A percentile compares a stretch with the other conserved stretches of the same genome.
phyloP scores from a whole-genome alignment of 2,329 filamentous ascomycete genomes.

The Colletotrichum sp. region DNA sequence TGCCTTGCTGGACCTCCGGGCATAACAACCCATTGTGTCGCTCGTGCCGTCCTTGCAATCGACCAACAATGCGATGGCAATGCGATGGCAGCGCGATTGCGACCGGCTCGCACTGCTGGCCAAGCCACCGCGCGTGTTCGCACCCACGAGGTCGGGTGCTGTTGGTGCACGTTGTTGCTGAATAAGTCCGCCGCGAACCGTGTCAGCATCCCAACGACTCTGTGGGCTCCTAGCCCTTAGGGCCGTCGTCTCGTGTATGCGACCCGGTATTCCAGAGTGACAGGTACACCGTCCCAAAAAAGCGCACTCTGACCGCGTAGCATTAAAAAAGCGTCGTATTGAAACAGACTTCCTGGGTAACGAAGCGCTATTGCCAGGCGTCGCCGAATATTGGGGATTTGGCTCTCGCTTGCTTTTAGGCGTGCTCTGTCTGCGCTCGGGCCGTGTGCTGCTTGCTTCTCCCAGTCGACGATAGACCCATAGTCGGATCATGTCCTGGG shows the following conservation, averaged over 20 bases:
- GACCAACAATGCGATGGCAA: neutral
- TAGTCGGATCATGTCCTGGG: neutral
- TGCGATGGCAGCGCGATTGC: neutral
- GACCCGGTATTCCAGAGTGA: neutral
- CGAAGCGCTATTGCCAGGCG: neutral
- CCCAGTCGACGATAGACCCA: conserved; percentile 6
- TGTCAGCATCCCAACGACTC: neutral
- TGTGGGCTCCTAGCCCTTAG: neutral
- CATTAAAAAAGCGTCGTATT: conserved; percentile 8
- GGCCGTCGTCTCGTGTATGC: neutral
- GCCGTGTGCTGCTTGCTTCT: neutral
- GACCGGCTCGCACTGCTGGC: neutral
- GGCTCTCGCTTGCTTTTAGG: neutral
- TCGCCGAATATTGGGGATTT: neutral
- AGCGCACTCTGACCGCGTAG: neutral
- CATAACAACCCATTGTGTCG: neutral
- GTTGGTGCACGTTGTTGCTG: neutral
- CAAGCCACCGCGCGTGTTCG: neutral
- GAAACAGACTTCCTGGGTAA: conserved; percentile 5
- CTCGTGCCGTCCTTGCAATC: neutral
- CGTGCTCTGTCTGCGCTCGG: neutral
- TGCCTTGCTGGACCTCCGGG: neutral
- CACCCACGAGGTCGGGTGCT: neutral
- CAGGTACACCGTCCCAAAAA: neutral
- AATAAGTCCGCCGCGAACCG: neutral